A percentile compares a stretch with the other conserved stretches of the same genome.
phyloP scores from a whole-genome alignment of 2,329 filamentous ascomycete species.

The Colletotrichum sp. region DNA sequence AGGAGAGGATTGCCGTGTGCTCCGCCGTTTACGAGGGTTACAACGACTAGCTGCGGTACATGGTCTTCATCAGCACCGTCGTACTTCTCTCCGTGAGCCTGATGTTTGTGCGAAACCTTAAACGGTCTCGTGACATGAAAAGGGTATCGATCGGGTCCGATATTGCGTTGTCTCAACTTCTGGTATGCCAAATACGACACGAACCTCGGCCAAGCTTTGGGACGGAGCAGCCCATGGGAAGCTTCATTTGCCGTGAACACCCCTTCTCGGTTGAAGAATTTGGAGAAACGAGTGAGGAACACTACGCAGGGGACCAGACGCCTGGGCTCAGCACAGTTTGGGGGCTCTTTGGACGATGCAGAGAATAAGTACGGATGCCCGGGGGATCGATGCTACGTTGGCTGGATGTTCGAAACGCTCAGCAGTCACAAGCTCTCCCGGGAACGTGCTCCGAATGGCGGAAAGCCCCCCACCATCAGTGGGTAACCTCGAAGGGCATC shows the following conservation, averaged over 20 bases:
- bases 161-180: background rate
- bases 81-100: background rate
- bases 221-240: slow-evolving; percentile 7
- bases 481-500: background rate
- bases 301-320: background rate
- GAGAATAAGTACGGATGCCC: background rate
- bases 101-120: background rate
- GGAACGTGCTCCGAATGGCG: background rate
- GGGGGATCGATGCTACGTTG: slow-evolving; percentile 6
- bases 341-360: background rate
- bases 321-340: background rate
- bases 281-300: background rate
- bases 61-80: background rate
- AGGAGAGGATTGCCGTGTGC: background rate
- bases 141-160: background rate
- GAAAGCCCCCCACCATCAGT: background rate
- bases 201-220: background rate
- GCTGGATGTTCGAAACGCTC: slow-evolving; percentile 7
- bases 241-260: slow-evolving; percentile 3
- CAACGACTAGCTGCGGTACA: background rate
- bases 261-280: background rate
- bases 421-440: background rate
- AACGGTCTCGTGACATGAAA: background rate
- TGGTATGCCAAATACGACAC: background rate
- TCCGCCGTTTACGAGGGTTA: slow-evolving; percentile 1